A percentile compares a stretch with the other conserved stretches of the same genome.
phyloP scores from a whole-genome alignment of 331 rosid species.

The Cydonia oblonga region DNA sequence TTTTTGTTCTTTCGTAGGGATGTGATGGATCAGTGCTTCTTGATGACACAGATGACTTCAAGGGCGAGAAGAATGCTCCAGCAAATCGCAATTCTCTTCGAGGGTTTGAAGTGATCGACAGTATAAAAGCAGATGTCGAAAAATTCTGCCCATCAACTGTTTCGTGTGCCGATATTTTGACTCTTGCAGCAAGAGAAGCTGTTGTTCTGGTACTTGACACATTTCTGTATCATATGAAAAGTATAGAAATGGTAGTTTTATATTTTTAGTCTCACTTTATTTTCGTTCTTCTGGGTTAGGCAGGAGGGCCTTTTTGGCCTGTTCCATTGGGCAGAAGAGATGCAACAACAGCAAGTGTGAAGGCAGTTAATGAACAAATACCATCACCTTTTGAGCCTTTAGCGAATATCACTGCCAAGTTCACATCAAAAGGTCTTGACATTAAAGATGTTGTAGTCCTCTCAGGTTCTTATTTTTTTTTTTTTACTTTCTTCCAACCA shows the following conservation, averaged over 20 bases:
- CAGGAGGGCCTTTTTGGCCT: constrained; percentile 56
- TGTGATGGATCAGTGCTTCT: constrained; percentile 73
- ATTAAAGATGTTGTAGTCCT: constrained; percentile 55
- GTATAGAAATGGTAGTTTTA: too few relatives aligned
- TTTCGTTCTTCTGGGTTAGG: constrained; percentile 13
- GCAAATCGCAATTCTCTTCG: constrained; percentile 48
- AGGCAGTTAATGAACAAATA: constrained; percentile 37
- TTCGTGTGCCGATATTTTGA: constrained; percentile 55
- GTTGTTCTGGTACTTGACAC: constrained; percentile 22
- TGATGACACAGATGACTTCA: constrained; percentile 36
- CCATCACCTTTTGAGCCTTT: constrained; percentile 57
- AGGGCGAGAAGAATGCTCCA: constrained; percentile 41
- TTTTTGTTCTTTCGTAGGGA: constrained; percentile 27
- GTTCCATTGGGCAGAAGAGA: constrained; percentile 66
- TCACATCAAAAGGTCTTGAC: constrained; percentile 56
- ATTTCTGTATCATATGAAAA: not conserved
- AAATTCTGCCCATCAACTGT: constrained; percentile 48
- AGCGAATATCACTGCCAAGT: constrained; percentile 40
- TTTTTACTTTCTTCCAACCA: not conserved
- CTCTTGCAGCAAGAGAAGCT: constrained; percentile 63
- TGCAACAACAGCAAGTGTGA: constrained; percentile 33
- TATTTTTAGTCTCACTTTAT: not conserved
- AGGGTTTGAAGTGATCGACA: constrained; percentile 60
- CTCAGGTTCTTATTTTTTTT: constrained; percentile 34
- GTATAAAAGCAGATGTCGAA: constrained; percentile 46